Percentiles rank a stretch among this genome's conserved stretches.
Conservation (phyloP, 1,139 yeast genomes). For the Nakaseomyces kungkrabaensis region DNA sequence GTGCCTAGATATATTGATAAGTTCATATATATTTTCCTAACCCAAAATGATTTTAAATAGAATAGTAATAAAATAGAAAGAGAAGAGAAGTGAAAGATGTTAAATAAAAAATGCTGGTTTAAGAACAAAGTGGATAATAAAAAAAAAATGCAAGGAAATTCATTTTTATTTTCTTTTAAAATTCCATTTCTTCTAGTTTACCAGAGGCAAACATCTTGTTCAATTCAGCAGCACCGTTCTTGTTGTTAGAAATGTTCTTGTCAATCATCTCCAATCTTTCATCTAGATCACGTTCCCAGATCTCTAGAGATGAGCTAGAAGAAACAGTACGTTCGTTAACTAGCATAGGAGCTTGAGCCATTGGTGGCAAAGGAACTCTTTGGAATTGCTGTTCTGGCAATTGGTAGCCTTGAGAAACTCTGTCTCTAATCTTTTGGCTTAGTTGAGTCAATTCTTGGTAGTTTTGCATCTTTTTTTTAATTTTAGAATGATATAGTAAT, state of each 20-base stretch:
- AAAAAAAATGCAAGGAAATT: neutral
- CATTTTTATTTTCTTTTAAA: constrained; percentile 3
- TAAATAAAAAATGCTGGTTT: too few species aligned
- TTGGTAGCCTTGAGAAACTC: constrained; percentile 11
- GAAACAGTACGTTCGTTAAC: constrained; percentile 24
- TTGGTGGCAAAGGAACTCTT: constrained; percentile 46
- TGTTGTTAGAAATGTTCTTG: constrained; percentile 23
- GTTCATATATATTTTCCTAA: too few species aligned
- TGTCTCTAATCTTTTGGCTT: constrained; percentile 5
- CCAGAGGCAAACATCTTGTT: constrained; percentile 13
- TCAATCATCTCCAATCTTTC: constrained; percentile 34
- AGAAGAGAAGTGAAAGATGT: neutral
- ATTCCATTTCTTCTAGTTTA: constrained; percentile 12
- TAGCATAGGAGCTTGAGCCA: constrained; percentile 23
- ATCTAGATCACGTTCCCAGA: constrained; percentile 40
- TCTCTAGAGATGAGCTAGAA: constrained; percentile 36
- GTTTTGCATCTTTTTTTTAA: neutral
- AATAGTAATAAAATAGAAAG: neutral
- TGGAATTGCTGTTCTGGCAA: constrained; percentile 16
- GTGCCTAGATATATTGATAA: too few species aligned
- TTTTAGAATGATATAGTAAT: too few species aligned
- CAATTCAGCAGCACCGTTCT: constrained; percentile 21
- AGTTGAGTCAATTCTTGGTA: constrained; percentile 4
- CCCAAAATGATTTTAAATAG: too few species aligned
- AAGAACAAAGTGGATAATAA: neutral